These are phyloP conservation scores for Beauveria pseudobassiana DNA, from an alignment of 2,329 filamentous ascomycete genomes.

Conservation along the genomic window DNA sequence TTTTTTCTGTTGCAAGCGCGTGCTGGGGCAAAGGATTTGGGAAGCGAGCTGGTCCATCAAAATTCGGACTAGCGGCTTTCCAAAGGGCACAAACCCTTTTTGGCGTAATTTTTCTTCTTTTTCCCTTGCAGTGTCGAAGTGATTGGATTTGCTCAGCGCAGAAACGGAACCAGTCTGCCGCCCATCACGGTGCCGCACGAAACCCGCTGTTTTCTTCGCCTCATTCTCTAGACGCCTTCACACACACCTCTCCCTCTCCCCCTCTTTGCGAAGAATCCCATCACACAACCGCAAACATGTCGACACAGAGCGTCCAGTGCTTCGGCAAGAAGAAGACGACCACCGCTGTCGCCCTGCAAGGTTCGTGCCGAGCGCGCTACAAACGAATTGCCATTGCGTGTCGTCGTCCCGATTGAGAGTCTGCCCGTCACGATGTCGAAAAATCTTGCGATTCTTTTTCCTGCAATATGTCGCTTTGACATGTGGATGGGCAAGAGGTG, in stretches of 20 bases:
- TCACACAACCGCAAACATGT: slow-evolving; percentile 40
- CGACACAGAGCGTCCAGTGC: slow-evolving; percentile 83
- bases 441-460: background rate
- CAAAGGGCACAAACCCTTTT: slow-evolving; percentile 12
- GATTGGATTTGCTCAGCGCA: background rate
- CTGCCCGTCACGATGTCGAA: background rate
- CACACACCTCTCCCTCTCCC: background rate
- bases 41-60: background rate
- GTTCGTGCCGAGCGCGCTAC: slow-evolving; percentile 37
- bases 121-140: background rate
- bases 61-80: background rate
- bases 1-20: background rate
- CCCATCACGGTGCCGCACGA: background rate
- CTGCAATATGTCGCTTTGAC: background rate
- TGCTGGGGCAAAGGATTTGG: background rate
- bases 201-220: slow-evolving; percentile 14
- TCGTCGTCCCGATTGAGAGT: slow-evolving; percentile 2
- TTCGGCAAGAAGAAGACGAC: slow-evolving; percentile 99
- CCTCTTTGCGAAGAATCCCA: slow-evolving; percentile 2
- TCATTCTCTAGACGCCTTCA: background rate
- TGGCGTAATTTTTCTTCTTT: too few relatives aligned
- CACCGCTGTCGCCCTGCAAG: slow-evolving; percentile 85
- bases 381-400: background rate
- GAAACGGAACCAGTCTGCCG: background rate
- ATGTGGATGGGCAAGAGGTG: background rate